A percentile compares a stretch with the other conserved stretches of the same genome.
These are phyloP conservation scores for Kwoniella shivajii DNA, from an alignment of 1,284 basidiomycete genomes.

Conservation along the genomic window DNA sequence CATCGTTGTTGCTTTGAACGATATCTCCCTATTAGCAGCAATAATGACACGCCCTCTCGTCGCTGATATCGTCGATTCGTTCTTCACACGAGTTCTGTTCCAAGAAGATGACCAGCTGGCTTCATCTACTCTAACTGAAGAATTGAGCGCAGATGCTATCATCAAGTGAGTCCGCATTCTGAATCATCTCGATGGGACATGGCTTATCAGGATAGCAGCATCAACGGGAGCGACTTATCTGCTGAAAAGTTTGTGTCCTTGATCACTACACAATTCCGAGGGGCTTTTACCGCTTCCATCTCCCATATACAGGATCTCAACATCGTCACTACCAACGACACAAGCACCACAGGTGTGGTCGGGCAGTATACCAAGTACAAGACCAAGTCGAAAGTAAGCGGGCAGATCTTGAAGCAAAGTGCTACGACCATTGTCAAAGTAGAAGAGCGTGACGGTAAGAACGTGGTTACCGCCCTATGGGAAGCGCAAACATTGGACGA, in stretches of 20 bases:
- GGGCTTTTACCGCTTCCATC: constrained; percentile 2
- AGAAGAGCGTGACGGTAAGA: constrained; percentile 16
- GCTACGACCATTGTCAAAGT: constrained; percentile 19
- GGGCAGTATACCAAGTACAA: constrained; percentile 15
- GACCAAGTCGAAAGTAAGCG: constrained; percentile 8
- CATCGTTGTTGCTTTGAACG: background rate
- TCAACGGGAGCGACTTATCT: constrained; percentile 12
- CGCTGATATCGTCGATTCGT: constrained; percentile 16
- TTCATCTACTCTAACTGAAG: constrained; percentile 10
- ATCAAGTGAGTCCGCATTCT: constrained; percentile 9
- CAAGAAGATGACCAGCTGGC: constrained; percentile 14
- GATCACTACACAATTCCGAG: constrained; percentile 16
- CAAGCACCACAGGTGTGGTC: constrained; percentile 7
- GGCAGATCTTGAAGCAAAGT: constrained; percentile 5
- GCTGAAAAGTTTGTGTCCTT: constrained; percentile 4
- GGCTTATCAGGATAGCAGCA: too few relatives aligned
- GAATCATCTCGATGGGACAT: background rate
- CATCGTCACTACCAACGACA: constrained; percentile 4
- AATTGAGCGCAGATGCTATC: constrained; percentile 10
- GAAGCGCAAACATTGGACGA: constrained; percentile 16
- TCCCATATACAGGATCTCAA: constrained; percentile 17
- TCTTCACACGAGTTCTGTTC: constrained; percentile 13
- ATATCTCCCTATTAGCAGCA: background rate
- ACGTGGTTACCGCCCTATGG: constrained; percentile 11
- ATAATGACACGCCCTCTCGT: constrained; percentile 14